Evolutionary conservation across 2,329 filamentous ascomycete species (phyloP).

Genomic region (Alternaria postmessia): DNA sequence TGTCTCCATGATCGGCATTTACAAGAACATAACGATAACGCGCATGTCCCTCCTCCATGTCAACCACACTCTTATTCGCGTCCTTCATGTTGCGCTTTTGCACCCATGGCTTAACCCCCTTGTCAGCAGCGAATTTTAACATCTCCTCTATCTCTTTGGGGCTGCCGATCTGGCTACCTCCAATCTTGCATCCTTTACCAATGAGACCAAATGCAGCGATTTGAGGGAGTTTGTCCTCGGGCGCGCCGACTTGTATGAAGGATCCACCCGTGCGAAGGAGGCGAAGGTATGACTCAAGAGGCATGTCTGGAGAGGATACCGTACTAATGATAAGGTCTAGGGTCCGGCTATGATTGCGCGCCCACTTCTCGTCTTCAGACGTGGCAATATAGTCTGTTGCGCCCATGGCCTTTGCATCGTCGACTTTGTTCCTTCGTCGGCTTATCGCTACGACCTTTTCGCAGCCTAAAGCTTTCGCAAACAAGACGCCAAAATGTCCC

Average conservation of each 20-base stretch:
- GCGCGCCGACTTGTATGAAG: constrained; percentile 73
- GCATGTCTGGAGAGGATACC: constrained; percentile 68
- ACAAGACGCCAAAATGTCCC: constrained; percentile 77
- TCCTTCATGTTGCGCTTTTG: constrained; percentile 66
- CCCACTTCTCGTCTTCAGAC: constrained; percentile 59
- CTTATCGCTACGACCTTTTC: constrained; percentile 72
- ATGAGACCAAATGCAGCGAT: constrained; percentile 68
- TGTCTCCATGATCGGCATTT: constrained; percentile 36
- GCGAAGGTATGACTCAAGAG: constrained; percentile 67
- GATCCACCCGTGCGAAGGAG: constrained; percentile 67
- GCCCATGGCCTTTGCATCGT: constrained; percentile 68
- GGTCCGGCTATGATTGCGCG: constrained; percentile 64
- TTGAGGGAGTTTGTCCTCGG: constrained; percentile 64
- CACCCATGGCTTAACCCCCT: constrained; percentile 68
- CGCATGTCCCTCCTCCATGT: constrained; percentile 65
- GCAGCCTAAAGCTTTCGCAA: constrained; percentile 74
- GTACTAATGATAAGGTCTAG: constrained; percentile 69
- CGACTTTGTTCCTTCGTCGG: constrained; percentile 65
- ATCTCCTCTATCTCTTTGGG: constrained; percentile 68
- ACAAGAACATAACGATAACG: constrained; percentile 53
- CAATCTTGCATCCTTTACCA: constrained; percentile 59
- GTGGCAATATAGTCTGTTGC: constrained; percentile 69
- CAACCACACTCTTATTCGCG: constrained; percentile 64
- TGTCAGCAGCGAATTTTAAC: constrained; percentile 66
- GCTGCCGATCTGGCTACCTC: constrained; percentile 59